These are phyloP conservation scores for Penicillium sclerotigenum DNA, from an alignment of 2,329 filamentous ascomycete species.

Conservation along the genomic window DNA sequence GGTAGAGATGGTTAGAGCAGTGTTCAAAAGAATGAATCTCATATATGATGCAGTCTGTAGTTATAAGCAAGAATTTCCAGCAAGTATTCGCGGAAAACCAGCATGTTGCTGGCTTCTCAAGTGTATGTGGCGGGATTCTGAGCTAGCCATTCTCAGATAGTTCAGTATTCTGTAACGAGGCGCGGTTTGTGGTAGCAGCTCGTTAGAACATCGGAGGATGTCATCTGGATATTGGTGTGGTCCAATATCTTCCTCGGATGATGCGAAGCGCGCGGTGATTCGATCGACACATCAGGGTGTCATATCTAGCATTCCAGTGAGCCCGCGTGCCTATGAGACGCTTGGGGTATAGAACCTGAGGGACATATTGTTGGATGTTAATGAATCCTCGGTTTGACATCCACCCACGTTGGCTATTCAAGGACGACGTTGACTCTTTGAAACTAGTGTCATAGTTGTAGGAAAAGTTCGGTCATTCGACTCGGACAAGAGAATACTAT, in stretches of 20 bases:
- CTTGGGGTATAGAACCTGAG: not conserved
- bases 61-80: not conserved
- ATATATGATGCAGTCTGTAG: not conserved
- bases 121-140: not conserved
- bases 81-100: not conserved
- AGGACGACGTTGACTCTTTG: not conserved
- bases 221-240: not conserved
- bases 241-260: not conserved
- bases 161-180: not conserved
- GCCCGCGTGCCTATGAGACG: not conserved
- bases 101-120: not conserved
- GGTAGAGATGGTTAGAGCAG: not conserved
- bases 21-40: not conserved
- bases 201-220: not conserved
- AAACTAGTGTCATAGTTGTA: not conserved
- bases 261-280: not conserved
- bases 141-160: not conserved
- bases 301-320: not conserved
- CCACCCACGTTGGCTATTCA: not conserved
- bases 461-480: not conserved
- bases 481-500: not conserved
- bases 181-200: not conserved
- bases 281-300: not conserved
- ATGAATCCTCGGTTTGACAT: not conserved
- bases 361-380: not conserved